Base-by-base conservation (phyloP, 768 basidiomycete genomes). In the Boletus tylopilopsis region DNA sequence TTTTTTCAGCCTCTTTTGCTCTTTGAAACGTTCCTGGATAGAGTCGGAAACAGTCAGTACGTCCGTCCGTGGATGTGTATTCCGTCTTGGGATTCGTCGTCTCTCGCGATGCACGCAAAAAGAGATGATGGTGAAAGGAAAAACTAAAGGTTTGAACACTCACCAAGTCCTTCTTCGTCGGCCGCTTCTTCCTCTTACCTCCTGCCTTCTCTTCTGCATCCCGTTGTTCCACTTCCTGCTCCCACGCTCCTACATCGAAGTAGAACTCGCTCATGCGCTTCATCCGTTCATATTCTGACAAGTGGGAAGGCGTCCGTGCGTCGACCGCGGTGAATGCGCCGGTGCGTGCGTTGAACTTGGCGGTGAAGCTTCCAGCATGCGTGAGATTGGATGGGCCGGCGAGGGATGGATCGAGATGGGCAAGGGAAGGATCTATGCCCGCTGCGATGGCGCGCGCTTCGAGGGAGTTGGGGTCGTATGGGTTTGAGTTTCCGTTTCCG, bases 261-360 rank as follows among this genome's bases (percentile, higher is more conserved):
- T 90, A 93, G 59, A 89, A 87, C 61, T 85, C 79, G 73, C 86
- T 90, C 90, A 92, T 92, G 36, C 90, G 79, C 24, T 69, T 68
- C 60, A 82, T 83, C 6, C 90, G 81, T 56, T 90, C 89, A 56
- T 80, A 88, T 62, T 92, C 90, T 16, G 84, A 85, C 44, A 93
- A 64, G 60, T 90, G 88, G 4, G 78, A 69, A 6, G 90, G 89
- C 45, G 87, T 82, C 22, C 90, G 80, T 15, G 77, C 80, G 45
- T 87, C 83, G 4, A 73, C 61, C 16, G 78, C 75, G 10, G 89
- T 68, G 57, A 93, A 91, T 42, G 83, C 73, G 7, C 90, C 90
- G 0, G 90, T 90, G 45, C 87, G 84, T 1, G 87, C 82, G 58
- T 90, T 90, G 74, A 90, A 90, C 60, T 81, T 84, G 18, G 90